Conservation (phyloP, 1,284 basidiomycete genomes). For the Neotropicomus parvogracilis region DNA sequence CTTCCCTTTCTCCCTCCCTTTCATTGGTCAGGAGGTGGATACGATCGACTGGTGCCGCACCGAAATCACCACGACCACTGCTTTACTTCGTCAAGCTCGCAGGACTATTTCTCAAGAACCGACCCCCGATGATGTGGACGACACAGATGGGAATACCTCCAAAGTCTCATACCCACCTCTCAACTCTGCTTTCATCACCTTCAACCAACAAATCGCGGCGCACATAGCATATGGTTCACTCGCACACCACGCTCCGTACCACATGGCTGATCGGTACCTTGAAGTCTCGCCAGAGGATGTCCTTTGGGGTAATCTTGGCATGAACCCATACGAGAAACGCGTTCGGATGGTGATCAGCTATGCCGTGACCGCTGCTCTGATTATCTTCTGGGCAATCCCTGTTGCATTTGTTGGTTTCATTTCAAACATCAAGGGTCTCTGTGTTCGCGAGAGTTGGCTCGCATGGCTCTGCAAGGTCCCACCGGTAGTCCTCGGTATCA, state of each 20-base stretch:
- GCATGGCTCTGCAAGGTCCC: conserved; percentile 81
- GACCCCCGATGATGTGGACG: conserved; percentile 14
- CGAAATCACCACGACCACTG: conserved; percentile 57
- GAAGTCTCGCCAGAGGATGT: conserved; percentile 84
- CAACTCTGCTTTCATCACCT: conserved; percentile 89
- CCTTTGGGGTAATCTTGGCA: conserved; percentile 83
- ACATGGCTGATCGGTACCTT: conserved; percentile 63
- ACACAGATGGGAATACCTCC: conserved; percentile 20
- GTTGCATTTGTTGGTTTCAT: conserved; percentile 84
- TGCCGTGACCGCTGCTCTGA: conserved; percentile 58
- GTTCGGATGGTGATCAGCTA: conserved; percentile 61
- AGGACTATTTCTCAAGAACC: conserved; percentile 30
- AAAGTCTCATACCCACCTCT: conserved; percentile 61
- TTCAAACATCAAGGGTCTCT: conserved; percentile 78
- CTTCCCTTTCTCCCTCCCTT: conserved; percentile 60
- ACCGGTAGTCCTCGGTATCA: conserved; percentile 68
- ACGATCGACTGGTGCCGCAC: conserved; percentile 86
- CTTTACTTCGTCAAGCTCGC: conserved; percentile 50
- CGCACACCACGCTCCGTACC: conserved; percentile 75
- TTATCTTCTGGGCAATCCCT: conserved; percentile 73
- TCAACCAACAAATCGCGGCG: conserved; percentile 92
- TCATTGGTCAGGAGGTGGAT: conserved; percentile 83
- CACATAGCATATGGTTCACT: conserved; percentile 77
- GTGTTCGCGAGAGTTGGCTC: conserved; percentile 64
- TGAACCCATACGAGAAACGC: conserved; percentile 87